These are phyloP conservation scores for Colletotrichum magnum DNA, from an alignment of 2,329 filamentous ascomycete species.

Conservation along the genomic window DNA sequence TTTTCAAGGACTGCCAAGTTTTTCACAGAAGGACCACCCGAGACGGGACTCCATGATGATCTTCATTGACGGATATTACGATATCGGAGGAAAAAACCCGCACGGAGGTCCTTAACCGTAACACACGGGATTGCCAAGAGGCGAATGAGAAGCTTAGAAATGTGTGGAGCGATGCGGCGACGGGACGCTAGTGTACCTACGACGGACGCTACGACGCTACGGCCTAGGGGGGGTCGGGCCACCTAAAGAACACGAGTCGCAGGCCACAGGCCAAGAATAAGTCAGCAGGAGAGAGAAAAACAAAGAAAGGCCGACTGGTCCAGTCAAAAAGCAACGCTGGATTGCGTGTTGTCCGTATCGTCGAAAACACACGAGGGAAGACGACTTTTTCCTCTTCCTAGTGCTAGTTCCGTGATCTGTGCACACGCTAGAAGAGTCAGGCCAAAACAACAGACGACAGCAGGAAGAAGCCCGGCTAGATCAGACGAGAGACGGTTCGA, in stretches of 20 bases:
- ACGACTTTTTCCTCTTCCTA: slow-evolving; percentile 2
- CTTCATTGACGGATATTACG: not conserved
- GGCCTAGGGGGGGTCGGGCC: not conserved
- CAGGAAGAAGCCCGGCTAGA: slow-evolving; percentile 20
- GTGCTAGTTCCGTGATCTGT: not conserved
- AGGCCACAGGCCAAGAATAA: not conserved
- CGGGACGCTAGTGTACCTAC: too few species aligned
- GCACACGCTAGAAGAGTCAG: slow-evolving; percentile 2
- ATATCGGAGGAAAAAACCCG: not conserved
- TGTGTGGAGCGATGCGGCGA: not conserved
- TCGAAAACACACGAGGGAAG: not conserved
- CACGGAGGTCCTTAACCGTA: not conserved
- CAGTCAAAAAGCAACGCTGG: slow-evolving; percentile 13
- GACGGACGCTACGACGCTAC: too few species aligned
- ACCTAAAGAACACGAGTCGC: slow-evolving; percentile 3
- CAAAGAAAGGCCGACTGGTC: not conserved
- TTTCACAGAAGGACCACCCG: too few species aligned
- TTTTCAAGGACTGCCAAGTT: too few species aligned
- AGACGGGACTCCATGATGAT: too few species aligned
- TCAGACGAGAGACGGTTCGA: slow-evolving; percentile 21
- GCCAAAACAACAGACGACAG: slow-evolving; percentile 32
- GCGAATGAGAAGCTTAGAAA: slow-evolving; percentile 5
- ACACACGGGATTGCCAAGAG: not conserved
- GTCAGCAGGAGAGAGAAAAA: slow-evolving; percentile 10
- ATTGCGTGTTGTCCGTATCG: not conserved